These are phyloP conservation scores for Kwoniella mangroviensis DNA, from an alignment of 768 basidiomycete species.

Conservation along the genomic window DNA sequence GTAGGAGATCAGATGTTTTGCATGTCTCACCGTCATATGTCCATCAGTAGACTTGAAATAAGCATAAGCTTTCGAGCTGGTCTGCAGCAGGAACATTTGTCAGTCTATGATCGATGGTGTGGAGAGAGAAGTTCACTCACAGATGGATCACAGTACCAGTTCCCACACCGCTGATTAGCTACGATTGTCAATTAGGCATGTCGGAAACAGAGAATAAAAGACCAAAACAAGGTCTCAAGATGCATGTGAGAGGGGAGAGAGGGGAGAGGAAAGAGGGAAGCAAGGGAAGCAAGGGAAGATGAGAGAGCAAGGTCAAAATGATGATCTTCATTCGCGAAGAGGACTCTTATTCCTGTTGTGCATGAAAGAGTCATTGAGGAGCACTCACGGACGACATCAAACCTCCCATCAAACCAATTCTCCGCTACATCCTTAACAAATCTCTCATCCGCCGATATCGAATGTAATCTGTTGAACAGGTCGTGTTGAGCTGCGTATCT, in stretches of 20 bases:
- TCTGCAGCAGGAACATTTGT: slow-evolving; percentile 7
- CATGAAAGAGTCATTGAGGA: too few species aligned
- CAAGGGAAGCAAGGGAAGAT: too few species aligned
- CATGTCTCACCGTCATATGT: slow-evolving; percentile 63
- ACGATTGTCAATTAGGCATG: slow-evolving; percentile 13
- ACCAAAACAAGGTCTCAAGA: not conserved
- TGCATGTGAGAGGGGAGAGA: not conserved
- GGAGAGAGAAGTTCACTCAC: slow-evolving; percentile 49
- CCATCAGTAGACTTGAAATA: slow-evolving; percentile 96
- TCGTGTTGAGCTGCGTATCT: slow-evolving; percentile 60
- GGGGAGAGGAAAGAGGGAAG: not conserved
- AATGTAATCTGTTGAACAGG: slow-evolving; percentile 84
- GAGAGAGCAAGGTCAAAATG: too few species aligned
- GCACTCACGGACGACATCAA: slow-evolving; percentile 59
- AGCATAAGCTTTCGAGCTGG: slow-evolving; percentile 58
- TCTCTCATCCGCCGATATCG: slow-evolving; percentile 73
- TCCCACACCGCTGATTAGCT: slow-evolving; percentile 93
- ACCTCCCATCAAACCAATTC: slow-evolving; percentile 54
- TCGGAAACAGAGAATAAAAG: not conserved
- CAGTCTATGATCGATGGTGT: too few species aligned
- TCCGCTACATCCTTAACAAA: slow-evolving; percentile 70
- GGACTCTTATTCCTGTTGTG: too few species aligned
- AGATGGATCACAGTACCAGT: slow-evolving; percentile 83
- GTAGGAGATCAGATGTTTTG: not conserved
- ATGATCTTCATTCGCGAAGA: too few species aligned